Conservation (phyloP, 169 alveolate species). For the Cryptosporidium sp. region DNA sequence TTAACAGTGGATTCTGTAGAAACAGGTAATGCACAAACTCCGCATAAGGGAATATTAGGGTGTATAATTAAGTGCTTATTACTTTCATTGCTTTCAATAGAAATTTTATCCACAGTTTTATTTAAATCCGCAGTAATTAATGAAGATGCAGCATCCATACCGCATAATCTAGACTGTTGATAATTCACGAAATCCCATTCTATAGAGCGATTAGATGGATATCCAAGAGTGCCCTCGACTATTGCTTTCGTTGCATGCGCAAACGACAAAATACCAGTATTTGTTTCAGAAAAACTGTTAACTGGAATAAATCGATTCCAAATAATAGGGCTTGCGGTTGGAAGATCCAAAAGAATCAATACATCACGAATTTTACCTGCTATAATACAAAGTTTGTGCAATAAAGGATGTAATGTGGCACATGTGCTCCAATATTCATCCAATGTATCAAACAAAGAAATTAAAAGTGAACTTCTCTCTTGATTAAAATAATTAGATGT, state of each 20-base stretch:
- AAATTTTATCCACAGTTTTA: constrained; percentile 19
- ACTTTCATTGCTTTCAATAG: not conserved
- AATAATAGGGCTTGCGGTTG: constrained; percentile 19
- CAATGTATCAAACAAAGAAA: constrained; percentile 63
- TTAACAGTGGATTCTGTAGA: constrained; percentile 68
- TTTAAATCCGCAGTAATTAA: not conserved
- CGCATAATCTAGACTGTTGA: constrained; percentile 68
- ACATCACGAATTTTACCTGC: not conserved
- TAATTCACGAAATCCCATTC: constrained; percentile 67
- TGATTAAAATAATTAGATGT: not conserved
- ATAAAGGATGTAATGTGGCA: constrained; percentile 33
- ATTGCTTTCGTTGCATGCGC: constrained; percentile 45
- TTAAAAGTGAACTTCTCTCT: constrained; percentile 18
- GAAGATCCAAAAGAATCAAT: constrained; percentile 37
- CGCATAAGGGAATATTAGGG: constrained; percentile 42
- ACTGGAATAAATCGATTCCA: constrained; percentile 34
- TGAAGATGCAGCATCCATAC: constrained; percentile 57
- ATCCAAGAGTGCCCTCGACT: constrained; percentile 41
- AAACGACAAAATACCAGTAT: not conserved
- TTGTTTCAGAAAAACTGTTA: not conserved
- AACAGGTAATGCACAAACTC: constrained; percentile 71
- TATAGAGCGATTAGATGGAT: not conserved
- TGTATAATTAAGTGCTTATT: not conserved
- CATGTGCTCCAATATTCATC: constrained; percentile 74
- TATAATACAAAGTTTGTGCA: constrained; percentile 30